Evolutionary conservation across 1,284 basidiomycete species (phyloP), one percentile per base, ranked within the genome.

Genomic region (Apiotrichum gamsii): DNA sequence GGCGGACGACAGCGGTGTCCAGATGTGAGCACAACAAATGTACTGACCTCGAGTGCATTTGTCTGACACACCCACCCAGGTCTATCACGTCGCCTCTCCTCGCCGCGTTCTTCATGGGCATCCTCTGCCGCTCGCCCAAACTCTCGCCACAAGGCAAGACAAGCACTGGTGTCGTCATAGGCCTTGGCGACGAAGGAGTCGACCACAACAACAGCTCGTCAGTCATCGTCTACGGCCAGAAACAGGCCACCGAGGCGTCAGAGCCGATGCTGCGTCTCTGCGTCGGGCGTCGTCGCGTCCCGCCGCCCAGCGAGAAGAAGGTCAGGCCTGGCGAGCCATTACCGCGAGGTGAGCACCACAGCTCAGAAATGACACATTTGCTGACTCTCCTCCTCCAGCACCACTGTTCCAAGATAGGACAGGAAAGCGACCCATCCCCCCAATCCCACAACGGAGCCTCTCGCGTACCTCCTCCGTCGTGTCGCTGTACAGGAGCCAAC

Each of bases 291-390:
- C 48, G 59, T 16, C 64, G 57, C 38, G 34, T 38, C 8, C 47
- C 54, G 2, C 56, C 60, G 20, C 50, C 58, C 1, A 56, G 50
- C 34, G 60, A 49, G 28, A 62, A 57, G 41, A 69, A 65, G 41
- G 51, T 69, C 19, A 47, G 62, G 28, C 71, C 71, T n/a, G 71
- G 71, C 16, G 70, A 73, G 43, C 71, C 71, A 0, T 50, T 73
- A 9, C 71, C 71, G n/a, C 56, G 71, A 49, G 61, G 67, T 67
- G 39, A 51, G 65, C 50, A 13, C 18, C 14, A 44, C 50, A 4
- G 25, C 25, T 28, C 25, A n/a, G n/a, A n/a, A n/a, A n/a, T n/a
- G n/a, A n/a, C n/a, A n/a, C n/a, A n/a, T n/a, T n/a, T n/a, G n/a
- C n/a, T n/a, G n/a, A n/a, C n/a, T n/a, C n/a, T n/a, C n/a, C n/a